These are phyloP conservation scores for Metarhizium anisopliae DNA, from an alignment of 2,329 filamentous ascomycete genomes.

Conservation along the genomic window DNA sequence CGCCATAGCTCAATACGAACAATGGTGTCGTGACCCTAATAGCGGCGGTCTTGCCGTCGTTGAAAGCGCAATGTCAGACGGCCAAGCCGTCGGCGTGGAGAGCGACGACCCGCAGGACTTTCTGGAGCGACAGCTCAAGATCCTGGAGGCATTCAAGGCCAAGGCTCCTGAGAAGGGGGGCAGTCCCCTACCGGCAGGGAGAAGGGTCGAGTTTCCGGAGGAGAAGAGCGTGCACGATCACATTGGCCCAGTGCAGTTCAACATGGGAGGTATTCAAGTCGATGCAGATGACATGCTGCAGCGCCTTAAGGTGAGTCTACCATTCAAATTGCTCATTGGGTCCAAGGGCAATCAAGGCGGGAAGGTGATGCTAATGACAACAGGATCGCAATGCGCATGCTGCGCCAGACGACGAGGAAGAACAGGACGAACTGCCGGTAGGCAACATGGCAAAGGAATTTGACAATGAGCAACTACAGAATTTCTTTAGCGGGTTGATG, in stretches of 20 bases:
- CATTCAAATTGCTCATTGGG: neutral
- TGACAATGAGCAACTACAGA: constrained; percentile 48
- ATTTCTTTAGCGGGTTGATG: constrained; percentile 52
- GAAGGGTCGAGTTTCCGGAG: constrained; percentile 25
- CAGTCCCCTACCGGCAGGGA: constrained; percentile 12
- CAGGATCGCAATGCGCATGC: constrained; percentile 50
- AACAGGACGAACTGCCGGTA: constrained; percentile 26
- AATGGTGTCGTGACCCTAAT: constrained; percentile 68
- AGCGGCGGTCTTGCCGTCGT: constrained; percentile 42
- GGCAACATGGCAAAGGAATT: constrained; percentile 34
- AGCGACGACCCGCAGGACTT: constrained; percentile 66
- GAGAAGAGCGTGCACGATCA: constrained; percentile 59
- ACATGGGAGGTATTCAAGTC: constrained; percentile 94
- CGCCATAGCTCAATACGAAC: constrained; percentile 67
- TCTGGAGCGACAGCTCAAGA: constrained; percentile 62
- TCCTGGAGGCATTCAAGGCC: constrained; percentile 57
- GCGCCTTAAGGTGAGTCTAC: constrained; percentile 59
- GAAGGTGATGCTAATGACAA: constrained; percentile 12
- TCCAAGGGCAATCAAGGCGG: neutral
- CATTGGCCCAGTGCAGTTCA: constrained; percentile 92
- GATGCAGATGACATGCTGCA: constrained; percentile 91
- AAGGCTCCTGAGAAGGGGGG: constrained; percentile 40
- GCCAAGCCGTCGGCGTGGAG: constrained; percentile 23
- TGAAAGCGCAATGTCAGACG: constrained; percentile 29
- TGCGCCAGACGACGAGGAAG: constrained; percentile 25